Percentiles rank a stretch among this genome's conserved stretches.
phyloP scores from a whole-genome alignment of 2,329 filamentous ascomycete genomes.

The Aureobasidium leucospermi region DNA sequence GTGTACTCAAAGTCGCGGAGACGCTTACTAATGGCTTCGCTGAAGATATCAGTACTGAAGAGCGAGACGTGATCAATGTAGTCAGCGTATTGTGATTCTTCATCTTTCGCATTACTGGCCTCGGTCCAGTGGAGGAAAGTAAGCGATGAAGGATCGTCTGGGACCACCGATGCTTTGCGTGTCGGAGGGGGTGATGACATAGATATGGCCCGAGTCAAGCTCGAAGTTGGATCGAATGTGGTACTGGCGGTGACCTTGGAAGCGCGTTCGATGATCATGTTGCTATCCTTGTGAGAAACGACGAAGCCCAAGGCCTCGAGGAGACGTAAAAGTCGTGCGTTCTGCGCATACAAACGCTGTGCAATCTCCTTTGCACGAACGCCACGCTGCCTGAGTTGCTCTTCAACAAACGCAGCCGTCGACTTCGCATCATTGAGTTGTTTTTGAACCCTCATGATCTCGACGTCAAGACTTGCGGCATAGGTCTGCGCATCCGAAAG shows the following conservation, averaged over 20 bases:
- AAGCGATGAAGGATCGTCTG: conserved; percentile 45
- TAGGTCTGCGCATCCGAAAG: conserved; percentile 70
- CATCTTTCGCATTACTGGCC: conserved; percentile 55
- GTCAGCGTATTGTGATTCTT: conserved; percentile 65
- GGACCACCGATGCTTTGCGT: conserved; percentile 41
- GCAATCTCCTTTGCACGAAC: conserved; percentile 74
- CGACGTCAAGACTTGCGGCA: conserved; percentile 67
- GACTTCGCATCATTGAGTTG: conserved; percentile 51
- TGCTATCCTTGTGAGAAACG: conserved; percentile 59
- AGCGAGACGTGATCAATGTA: conserved; percentile 67
- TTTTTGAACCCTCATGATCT: conserved; percentile 61
- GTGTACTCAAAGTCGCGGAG: conserved; percentile 91
- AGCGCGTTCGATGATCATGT: conserved; percentile 67
- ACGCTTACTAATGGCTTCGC: conserved; percentile 77
- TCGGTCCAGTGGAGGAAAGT: conserved; percentile 78
- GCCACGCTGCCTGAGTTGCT: conserved; percentile 62
- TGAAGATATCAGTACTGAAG: conserved; percentile 78
- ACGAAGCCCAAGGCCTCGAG: conserved; percentile 83
- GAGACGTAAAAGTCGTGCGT: conserved; percentile 73
- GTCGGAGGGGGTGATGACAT: conserved; percentile 52
- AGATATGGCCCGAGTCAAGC: conserved; percentile 46
- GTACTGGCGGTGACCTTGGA: conserved; percentile 48
- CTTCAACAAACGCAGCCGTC: conserved; percentile 39
- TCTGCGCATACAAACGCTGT: conserved; percentile 72
- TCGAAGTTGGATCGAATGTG: conserved; percentile 33